phyloP scores from a whole-genome alignment of 1,139 yeast species.

The Zygoascus hellenicus region DNA sequence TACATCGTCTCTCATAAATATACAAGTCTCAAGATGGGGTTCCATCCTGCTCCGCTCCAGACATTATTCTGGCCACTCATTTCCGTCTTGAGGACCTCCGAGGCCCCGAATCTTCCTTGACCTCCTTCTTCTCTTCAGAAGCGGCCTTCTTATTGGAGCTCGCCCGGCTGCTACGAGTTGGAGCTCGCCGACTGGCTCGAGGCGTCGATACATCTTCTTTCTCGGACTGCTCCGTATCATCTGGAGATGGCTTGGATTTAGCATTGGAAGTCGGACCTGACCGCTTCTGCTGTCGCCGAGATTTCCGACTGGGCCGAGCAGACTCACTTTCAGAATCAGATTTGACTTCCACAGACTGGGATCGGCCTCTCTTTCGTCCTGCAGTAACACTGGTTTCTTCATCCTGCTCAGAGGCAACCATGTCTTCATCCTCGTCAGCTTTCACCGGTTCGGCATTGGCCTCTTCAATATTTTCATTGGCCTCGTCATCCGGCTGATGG shows the following conservation, averaged over 20 bases:
- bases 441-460: neutral
- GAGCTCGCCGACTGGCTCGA: conserved; percentile 9
- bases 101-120: conserved; percentile 17
- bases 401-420: conserved; percentile 9
- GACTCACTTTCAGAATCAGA: conserved; percentile 9
- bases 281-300: conserved; percentile 10
- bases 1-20: neutral
- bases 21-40: too few relatives aligned
- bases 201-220: conserved; percentile 11
- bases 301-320: conserved; percentile 2
- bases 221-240: conserved; percentile 7
- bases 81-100: conserved; percentile 6
- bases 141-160: conserved; percentile 11
- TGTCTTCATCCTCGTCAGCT: conserved; percentile 8
- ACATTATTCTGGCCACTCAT: too few relatives aligned
- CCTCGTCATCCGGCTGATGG: too few relatives aligned
- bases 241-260: neutral
- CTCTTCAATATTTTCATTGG: neutral
- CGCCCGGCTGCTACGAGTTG: conserved; percentile 7
- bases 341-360: conserved; percentile 15
- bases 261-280: conserved; percentile 8
- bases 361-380: conserved; percentile 15
- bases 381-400: neutral
- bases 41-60: too few relatives aligned
- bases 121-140: conserved; percentile 20